A percentile compares a stretch with the other conserved stretches of the same genome.
These are phyloP conservation scores for Candida glucosophila DNA, from an alignment of 1,139 yeast species.

Conservation along the genomic window DNA sequence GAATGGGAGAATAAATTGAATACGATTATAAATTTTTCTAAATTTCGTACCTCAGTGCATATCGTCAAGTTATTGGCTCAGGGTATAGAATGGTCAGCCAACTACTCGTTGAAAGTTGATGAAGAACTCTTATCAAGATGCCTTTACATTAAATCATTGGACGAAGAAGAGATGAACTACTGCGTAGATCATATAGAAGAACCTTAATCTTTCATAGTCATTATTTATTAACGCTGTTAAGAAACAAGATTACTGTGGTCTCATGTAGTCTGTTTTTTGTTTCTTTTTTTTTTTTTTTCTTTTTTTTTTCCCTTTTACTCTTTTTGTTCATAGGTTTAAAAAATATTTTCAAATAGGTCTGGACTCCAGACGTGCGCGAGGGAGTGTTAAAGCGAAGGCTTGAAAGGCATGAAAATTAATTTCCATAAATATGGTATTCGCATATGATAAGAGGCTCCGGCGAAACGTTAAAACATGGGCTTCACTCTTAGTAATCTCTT, in stretches of 20 bases:
- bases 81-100: constrained; percentile 76
- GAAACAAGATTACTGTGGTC: no score
- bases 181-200: constrained; percentile 13
- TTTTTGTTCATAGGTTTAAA: background rate
- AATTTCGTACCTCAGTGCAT: constrained; percentile 68
- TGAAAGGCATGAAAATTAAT: background rate
- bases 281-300: background rate
- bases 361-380: no score
- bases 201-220: no score
- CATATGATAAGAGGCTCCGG: constrained; percentile 7
- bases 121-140: constrained; percentile 73
- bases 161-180: constrained; percentile 66
- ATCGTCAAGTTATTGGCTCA: constrained; percentile 75
- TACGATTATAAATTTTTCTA: constrained; percentile 62
- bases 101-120: constrained; percentile 43
- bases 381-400: background rate
- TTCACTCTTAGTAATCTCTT: constrained; percentile 30
- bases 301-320: background rate
- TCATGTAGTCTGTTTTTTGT: background rate
- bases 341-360: no score
- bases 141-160: constrained; percentile 67
- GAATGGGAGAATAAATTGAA: constrained; percentile 21
- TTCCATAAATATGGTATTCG: background rate
- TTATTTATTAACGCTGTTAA: no score
- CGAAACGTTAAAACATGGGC: constrained; percentile 25